Evolutionary conservation across 2,329 filamentous ascomycete genomes (phyloP).

Genomic region (Cytospora piceicola): DNA sequence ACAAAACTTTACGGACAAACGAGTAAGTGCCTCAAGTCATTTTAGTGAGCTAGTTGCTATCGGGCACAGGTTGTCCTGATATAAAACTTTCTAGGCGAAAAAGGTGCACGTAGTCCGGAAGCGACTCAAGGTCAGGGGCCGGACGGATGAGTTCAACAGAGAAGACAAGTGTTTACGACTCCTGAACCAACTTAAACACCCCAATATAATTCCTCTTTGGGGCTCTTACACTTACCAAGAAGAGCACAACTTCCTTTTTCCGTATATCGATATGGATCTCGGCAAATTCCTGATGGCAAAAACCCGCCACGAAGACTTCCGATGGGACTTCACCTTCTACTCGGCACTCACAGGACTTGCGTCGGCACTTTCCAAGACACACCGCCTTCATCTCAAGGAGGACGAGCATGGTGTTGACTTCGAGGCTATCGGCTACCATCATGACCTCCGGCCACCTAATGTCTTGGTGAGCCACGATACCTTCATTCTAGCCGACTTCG

Average conservation of each 20-base stretch:
- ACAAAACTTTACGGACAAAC: background rate
- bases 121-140: background rate
- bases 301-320: slow-evolving; percentile 11
- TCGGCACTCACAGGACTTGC: slow-evolving; percentile 34
- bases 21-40: background rate
- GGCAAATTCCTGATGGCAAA: background rate
- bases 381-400: slow-evolving; percentile 29
- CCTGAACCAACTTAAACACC: background rate
- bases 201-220: background rate
- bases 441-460: slow-evolving; percentile 38
- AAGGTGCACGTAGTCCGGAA: background rate
- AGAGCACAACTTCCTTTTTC: background rate
- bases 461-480: slow-evolving; percentile 34
- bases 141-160: background rate
- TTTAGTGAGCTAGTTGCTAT: background rate
- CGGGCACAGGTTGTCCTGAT: background rate
- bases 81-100: background rate
- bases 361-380: slow-evolving; percentile 35
- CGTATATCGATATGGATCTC: background rate
- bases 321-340: slow-evolving; percentile 26
- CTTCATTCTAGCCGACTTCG: slow-evolving; percentile 28
- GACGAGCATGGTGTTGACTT: slow-evolving; percentile 29
- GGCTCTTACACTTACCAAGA: slow-evolving; percentile 1
- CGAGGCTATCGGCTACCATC: slow-evolving; percentile 37
- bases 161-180: slow-evolving; percentile 10